Percentiles rank a stretch among this genome's conserved stretches.
phyloP scores from a whole-genome alignment of 257 asterid genomes.

The Nicotiana attenuata region DNA sequence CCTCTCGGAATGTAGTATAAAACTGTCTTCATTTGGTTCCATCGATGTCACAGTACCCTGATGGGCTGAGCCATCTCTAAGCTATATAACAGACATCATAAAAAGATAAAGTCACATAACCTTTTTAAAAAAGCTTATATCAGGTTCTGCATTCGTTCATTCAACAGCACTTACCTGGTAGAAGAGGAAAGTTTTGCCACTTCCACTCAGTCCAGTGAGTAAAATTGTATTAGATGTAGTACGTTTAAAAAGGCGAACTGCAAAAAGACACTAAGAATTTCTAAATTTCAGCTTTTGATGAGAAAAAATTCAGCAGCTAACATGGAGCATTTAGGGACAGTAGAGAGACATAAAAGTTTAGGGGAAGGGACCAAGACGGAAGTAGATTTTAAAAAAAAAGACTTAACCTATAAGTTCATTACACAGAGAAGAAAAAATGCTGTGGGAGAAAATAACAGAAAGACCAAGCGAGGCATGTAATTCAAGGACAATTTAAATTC shows the following conservation, averaged over 20 bases:
- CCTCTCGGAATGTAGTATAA: conserved; percentile 53
- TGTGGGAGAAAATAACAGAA: background rate
- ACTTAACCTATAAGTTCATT: background rate
- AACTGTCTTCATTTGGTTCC: conserved; percentile 77
- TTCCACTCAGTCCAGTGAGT: conserved; percentile 21
- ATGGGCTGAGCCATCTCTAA: conserved; percentile 82
- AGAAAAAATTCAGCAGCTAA: background rate
- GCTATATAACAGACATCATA: conserved; percentile 32
- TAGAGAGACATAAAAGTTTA: background rate
- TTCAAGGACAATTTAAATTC: background rate
- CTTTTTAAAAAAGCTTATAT: background rate
- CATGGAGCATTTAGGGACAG: background rate
- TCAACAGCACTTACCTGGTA: conserved; percentile 11
- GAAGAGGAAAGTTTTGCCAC: conserved; percentile 19
- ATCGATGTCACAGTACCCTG: conserved; percentile 86
- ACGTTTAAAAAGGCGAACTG: conserved; percentile 14
- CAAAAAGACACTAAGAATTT: background rate
- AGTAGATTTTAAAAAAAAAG: background rate
- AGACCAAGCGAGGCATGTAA: background rate
- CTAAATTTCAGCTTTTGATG: background rate
- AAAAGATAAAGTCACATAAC: background rate
- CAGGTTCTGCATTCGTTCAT: background rate
- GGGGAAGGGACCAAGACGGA: background rate
- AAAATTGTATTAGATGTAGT: conserved; percentile 8
- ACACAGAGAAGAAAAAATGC: background rate